These are phyloP conservation scores for Entomortierella beljakovae DNA, from an alignment of 192 early-diverging fungal genomes.

Conservation along the genomic window DNA sequence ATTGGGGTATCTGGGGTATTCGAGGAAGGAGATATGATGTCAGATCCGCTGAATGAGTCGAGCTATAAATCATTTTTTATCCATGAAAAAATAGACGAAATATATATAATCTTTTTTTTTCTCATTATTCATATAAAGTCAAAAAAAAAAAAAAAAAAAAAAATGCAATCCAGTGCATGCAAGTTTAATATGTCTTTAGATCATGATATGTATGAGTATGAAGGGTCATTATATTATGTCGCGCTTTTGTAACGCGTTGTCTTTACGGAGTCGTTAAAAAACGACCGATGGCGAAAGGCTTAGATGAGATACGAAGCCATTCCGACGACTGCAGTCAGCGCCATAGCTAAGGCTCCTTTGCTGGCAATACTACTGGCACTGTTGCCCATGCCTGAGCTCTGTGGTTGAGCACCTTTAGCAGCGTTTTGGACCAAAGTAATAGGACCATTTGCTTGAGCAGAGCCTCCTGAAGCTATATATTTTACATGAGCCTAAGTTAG, in stretches of 20 bases:
- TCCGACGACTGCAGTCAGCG: neutral
- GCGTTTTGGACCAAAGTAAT: constrained; percentile 21
- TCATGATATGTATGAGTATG: too few species aligned
- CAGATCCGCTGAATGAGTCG: constrained; percentile 15
- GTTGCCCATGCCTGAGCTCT: neutral
- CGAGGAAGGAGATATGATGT: constrained; percentile 87
- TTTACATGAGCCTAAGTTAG: too few species aligned
- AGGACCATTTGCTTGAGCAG: constrained; percentile 17
- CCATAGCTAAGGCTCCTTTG: neutral
- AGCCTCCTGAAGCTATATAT: neutral
- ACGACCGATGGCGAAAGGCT: neutral
- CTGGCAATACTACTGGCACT: neutral
- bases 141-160: too few species aligned
- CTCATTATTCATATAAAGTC: too few species aligned
- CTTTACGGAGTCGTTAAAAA: too few species aligned
- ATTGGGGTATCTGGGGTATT: constrained; percentile 85
- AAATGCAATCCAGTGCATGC: too few species aligned
- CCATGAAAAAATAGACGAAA: too few species aligned
- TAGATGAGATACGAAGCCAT: neutral
- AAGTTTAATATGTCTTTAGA: too few species aligned
- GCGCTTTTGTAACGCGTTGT: too few species aligned
- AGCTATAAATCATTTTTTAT: neutral
- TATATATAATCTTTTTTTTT: too few species aligned
- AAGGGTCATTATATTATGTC: too few species aligned
- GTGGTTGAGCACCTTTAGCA: constrained; percentile 21